Evolutionary conservation across 805 yeast genomes (phyloP).

Genomic region (Starmerella scarabaei): DNA sequence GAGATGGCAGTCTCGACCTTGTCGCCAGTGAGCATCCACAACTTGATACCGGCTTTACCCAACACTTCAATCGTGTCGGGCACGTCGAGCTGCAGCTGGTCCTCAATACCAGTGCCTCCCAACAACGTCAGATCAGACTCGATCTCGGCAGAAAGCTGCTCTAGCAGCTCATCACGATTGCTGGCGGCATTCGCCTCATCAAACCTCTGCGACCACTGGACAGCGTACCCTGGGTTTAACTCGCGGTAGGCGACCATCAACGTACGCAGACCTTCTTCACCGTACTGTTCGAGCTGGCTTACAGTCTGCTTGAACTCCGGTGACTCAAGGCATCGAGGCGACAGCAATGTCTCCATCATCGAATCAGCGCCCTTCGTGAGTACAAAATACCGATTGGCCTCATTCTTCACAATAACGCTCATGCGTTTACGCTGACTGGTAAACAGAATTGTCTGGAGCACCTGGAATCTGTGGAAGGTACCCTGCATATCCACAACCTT

Average conservation of each 20-base stretch:
- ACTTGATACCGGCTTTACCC: slow-evolving; percentile 62
- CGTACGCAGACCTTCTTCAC: slow-evolving; percentile 68
- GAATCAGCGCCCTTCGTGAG: slow-evolving; percentile 67
- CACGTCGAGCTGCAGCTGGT: slow-evolving; percentile 66
- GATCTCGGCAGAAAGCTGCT: slow-evolving; percentile 42
- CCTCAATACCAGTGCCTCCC: slow-evolving; percentile 81
- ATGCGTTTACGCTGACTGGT: slow-evolving; percentile 64
- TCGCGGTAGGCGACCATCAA: slow-evolving; percentile 54
- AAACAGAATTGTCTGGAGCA: slow-evolving; percentile 49
- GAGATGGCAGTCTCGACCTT: slow-evolving; percentile 80
- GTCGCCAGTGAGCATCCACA: slow-evolving; percentile 81
- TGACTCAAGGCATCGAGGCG: slow-evolving; percentile 28
- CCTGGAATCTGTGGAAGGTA: slow-evolving; percentile 32
- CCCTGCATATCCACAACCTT: slow-evolving; percentile 38
- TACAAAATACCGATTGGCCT: slow-evolving; percentile 33
- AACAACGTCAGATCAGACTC: slow-evolving; percentile 45
- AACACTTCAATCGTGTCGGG: slow-evolving; percentile 60
- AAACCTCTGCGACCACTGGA: slow-evolving; percentile 43
- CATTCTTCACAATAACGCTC: slow-evolving; percentile 51
- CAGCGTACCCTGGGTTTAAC: slow-evolving; percentile 35
- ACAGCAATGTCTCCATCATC: slow-evolving; percentile 42
- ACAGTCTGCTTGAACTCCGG: slow-evolving; percentile 38
- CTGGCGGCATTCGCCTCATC: slow-evolving; percentile 39
- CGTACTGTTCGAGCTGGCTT: slow-evolving; percentile 51
- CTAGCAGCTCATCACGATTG: slow-evolving; percentile 47